phyloP scores from a whole-genome alignment of 306 rosid species.

The Acacia crassicarpa region DNA sequence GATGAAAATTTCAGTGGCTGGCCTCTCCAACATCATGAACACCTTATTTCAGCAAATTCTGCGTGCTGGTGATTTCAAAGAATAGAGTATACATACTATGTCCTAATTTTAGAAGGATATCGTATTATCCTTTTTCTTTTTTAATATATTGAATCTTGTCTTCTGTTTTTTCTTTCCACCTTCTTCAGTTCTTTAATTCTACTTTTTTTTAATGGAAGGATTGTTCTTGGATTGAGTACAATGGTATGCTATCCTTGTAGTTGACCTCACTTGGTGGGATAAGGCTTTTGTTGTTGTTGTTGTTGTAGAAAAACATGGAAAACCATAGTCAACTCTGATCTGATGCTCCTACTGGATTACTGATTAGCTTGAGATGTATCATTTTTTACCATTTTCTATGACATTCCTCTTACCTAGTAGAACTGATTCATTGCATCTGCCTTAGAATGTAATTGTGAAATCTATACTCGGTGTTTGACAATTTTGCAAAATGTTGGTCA shows the following conservation, averaged over 20 bases:
- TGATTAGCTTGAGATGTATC: neutral
- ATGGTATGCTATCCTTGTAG: neutral
- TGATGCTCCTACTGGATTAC: neutral
- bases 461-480: neutral
- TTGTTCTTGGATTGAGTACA: neutral
- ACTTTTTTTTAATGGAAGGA: neutral
- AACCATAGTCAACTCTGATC: neutral
- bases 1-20: neutral
- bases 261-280: neutral
- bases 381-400: neutral
- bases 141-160: neutral
- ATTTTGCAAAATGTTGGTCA: neutral
- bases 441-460: neutral
- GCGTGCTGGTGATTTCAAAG: neutral
- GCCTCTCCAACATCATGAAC: neutral
- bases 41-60: neutral
- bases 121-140: neutral
- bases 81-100: neutral
- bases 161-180: neutral
- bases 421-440: neutral
- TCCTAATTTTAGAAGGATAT: neutral
- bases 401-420: neutral
- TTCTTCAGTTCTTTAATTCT: neutral
- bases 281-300: neutral
- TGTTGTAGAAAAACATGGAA: neutral